A percentile compares a stretch with the other conserved stretches of the same genome.
These are phyloP conservation scores for Allantophomopsis lycopodina DNA, from an alignment of 2,329 filamentous ascomycete species.

Conservation along the genomic window DNA sequence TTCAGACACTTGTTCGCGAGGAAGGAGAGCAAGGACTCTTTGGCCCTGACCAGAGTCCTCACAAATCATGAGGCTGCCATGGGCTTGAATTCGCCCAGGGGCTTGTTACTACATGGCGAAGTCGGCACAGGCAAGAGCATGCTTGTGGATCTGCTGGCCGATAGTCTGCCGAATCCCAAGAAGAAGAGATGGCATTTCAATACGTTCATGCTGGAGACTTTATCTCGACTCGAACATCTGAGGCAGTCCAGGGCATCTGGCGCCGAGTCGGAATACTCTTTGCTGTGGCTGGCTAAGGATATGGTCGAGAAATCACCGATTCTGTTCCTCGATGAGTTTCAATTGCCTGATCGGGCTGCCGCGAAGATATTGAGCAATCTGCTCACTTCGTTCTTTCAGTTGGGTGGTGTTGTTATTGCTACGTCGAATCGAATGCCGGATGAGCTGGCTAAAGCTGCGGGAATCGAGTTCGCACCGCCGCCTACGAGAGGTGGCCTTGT, in stretches of 20 bases:
- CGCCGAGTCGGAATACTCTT: slow-evolving; percentile 40
- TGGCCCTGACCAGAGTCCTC: slow-evolving; percentile 55
- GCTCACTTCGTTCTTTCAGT: slow-evolving; percentile 68
- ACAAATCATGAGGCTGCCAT: slow-evolving; percentile 60
- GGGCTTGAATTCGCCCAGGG: slow-evolving; percentile 56
- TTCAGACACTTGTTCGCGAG: slow-evolving; percentile 45
- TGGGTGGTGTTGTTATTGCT: slow-evolving; percentile 67
- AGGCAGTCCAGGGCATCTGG: slow-evolving; percentile 20
- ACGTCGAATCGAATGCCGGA: slow-evolving; percentile 78
- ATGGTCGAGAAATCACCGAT: slow-evolving; percentile 64
- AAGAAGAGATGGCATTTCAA: slow-evolving; percentile 76
- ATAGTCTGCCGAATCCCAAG: slow-evolving; percentile 57
- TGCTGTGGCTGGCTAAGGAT: slow-evolving; percentile 63
- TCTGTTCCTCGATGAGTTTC: slow-evolving; percentile 72
- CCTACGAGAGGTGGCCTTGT: slow-evolving; percentile 38
- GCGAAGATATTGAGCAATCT: slow-evolving; percentile 70
- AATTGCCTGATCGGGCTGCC: slow-evolving; percentile 64
- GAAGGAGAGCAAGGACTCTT: slow-evolving; percentile 36
- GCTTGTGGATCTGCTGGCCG: slow-evolving; percentile 72
- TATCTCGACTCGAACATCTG: slow-evolving; percentile 57
- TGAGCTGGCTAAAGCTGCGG: slow-evolving; percentile 62
- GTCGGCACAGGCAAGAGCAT: slow-evolving; percentile 77
- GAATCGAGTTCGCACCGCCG: slow-evolving; percentile 43
- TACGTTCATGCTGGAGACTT: slow-evolving; percentile 70
- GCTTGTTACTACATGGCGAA: slow-evolving; percentile 66